A percentile compares a stretch with the other conserved stretches of the same genome.
Evolutionary conservation across 73 alveolate species (phyloP).

Genomic region (Diophrys appendiculata): DNA sequence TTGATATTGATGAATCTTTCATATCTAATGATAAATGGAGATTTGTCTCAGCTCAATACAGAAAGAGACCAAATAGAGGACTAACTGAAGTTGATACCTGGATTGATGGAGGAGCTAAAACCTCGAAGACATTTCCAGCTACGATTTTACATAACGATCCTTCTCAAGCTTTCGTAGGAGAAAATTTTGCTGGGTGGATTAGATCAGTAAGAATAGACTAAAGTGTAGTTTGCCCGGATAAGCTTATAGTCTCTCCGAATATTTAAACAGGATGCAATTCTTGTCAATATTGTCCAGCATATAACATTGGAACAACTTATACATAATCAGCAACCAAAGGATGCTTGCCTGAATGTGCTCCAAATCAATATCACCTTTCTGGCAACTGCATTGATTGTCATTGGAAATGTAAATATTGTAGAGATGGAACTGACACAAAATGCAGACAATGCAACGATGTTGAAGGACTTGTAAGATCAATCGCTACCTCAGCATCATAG

Average conservation of each 20-base stretch:
- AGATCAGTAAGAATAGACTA: background rate
- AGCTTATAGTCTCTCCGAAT: background rate
- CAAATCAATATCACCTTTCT: background rate
- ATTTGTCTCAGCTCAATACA: background rate
- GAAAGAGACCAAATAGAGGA: background rate
- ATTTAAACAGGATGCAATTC: background rate
- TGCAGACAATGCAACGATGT: constrained; percentile 34
- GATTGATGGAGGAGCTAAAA: background rate
- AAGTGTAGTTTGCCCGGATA: background rate
- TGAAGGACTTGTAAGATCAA: background rate
- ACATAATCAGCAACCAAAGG: background rate
- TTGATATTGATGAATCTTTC: background rate
- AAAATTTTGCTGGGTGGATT: background rate
- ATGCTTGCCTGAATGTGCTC: background rate
- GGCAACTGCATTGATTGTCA: constrained; percentile 32
- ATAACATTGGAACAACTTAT: background rate
- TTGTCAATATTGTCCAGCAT: background rate
- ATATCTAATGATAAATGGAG: background rate
- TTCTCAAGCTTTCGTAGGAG: background rate
- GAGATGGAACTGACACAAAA: constrained; percentile 4
- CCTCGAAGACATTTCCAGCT: background rate
- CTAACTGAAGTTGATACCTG: background rate
- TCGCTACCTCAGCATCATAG: constrained; percentile 14
- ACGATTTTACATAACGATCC: background rate
- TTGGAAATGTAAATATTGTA: constrained; percentile 32